Base-by-base conservation (phyloP, 129 eudicot genomes). In the Escallonia rubra region DNA sequence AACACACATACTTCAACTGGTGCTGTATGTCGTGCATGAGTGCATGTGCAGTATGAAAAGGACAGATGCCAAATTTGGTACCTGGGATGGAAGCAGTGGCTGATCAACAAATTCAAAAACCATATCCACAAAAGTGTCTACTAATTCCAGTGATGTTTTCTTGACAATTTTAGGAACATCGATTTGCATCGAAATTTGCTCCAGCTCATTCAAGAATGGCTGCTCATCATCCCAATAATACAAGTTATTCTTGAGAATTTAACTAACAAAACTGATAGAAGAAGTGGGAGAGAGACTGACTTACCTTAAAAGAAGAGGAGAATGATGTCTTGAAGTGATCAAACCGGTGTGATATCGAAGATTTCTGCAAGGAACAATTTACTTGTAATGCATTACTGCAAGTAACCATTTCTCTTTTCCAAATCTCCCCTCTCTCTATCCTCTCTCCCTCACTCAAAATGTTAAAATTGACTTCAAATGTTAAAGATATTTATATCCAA, bases 81-180 rank as follows among this genome's bases (percentile, higher is more conserved):
- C 96, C 91, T 88, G 91, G 64, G 87, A 82, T 46, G 88, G 82
- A 41, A 74, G 82, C 61, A 70, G 66, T 12, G 86, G 84, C 62
- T 88, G 89, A 52, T 88, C 91, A n/a, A 75, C 64, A 45, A 88
- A 85, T 66, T 72, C 73, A 64, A 88, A 88, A 10, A 70, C 71
- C 3, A 72, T 80, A 64, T 85, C 80, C 8, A 85, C 89, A 10
- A 85, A 64, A 15, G 73, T 82, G 53, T 88, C 89, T 43, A 88
- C 16, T 48, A 85, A 56, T 13, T 73, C 80, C 39, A 72, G 9
- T 2, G 91, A 82, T 10, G 82, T 49, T 50, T 72, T 77, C 82
- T 82, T 80, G 63, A 88, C 46, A 2, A 56, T 72, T 45, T 69
- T 65, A 38, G 76, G 73, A 61, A 68, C 76, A 44, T 64, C 61